A percentile compares a stretch with the other conserved stretches of the same genome.
Conservation (phyloP, 2,329 filamentous ascomycete genomes). For the Pseudocercospora fijiensis region DNA sequence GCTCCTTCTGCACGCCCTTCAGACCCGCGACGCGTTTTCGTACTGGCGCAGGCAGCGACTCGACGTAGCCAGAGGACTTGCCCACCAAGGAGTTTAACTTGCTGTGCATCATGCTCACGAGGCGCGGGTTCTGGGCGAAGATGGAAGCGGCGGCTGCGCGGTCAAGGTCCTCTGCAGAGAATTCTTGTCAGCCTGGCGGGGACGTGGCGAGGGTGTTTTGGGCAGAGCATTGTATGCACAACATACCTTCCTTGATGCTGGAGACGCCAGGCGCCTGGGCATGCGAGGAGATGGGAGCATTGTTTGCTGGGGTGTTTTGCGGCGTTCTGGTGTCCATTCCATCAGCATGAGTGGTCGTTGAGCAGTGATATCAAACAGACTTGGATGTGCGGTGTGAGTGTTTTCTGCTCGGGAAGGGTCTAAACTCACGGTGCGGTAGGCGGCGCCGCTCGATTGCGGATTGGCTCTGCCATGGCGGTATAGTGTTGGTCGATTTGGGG, state of each 20-base stretch:
- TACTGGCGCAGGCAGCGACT: slow-evolving; percentile 85
- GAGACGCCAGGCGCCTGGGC: slow-evolving; percentile 91
- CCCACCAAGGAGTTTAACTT: slow-evolving; percentile 91
- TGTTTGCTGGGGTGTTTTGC: slow-evolving; percentile 91
- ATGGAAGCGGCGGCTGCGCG: slow-evolving; percentile 82
- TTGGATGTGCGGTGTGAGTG: slow-evolving; percentile 10
- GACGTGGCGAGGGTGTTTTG: slow-evolving; percentile 9
- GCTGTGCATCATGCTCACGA: slow-evolving; percentile 97
- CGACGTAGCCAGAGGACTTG: slow-evolving; percentile 94
- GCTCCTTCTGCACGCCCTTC: slow-evolving; percentile 97
- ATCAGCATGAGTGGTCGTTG: slow-evolving; percentile 29
- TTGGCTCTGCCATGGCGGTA: slow-evolving; percentile 23
- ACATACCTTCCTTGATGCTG: slow-evolving; percentile 95
- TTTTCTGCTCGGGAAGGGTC: slow-evolving; percentile 7
- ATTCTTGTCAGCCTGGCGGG: slow-evolving; percentile 4
- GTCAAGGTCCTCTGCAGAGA: slow-evolving; percentile 78
- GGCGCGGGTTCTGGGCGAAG: slow-evolving; percentile 91
- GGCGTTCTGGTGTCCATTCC: slow-evolving; percentile 68
- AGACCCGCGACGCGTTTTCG: slow-evolving; percentile 91
- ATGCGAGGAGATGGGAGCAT: slow-evolving; percentile 95
- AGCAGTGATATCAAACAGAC: slow-evolving; percentile 1
- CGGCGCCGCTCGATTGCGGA: slow-evolving; percentile 17
- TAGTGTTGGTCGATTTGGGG: slow-evolving; percentile 2
- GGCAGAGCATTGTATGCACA: slow-evolving; percentile 3
- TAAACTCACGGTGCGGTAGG: slow-evolving; percentile 21